A percentile compares a stretch with the other conserved stretches of the same genome.
phyloP scores from a whole-genome alignment of 495 filamentous ascomycete genomes.

The Baudoinia panamericana region DNA sequence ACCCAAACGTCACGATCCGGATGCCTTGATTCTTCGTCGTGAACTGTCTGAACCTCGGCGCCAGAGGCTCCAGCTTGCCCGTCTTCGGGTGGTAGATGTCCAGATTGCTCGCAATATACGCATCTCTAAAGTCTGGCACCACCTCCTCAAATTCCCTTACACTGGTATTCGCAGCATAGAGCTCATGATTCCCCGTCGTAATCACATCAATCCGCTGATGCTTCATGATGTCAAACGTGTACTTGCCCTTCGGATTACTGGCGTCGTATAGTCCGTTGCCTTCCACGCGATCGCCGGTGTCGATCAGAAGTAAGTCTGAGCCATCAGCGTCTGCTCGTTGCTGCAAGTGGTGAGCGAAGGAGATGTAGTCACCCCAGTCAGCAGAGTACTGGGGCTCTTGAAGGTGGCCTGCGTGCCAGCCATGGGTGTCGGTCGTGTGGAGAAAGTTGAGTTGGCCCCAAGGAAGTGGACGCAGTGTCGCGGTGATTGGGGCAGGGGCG shows the following conservation, averaged over 20 bases:
- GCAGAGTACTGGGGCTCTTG: conserved; percentile 85
- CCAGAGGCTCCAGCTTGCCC: conserved; percentile 58
- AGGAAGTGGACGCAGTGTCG: conserved; percentile 65
- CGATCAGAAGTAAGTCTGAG: conserved; percentile 73
- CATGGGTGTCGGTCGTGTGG: conserved; percentile 88
- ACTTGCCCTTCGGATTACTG: conserved; percentile 73
- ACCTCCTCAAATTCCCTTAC: conserved; percentile 62
- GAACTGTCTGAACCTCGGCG: conserved; percentile 73
- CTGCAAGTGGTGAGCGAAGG: conserved; percentile 72
- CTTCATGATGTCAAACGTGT: conserved; percentile 71
- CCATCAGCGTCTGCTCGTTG: conserved; percentile 62
- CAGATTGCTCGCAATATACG: conserved; percentile 80
- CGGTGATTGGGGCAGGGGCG: conserved; percentile 63
- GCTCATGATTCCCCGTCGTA: conserved; percentile 87
- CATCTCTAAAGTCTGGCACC: conserved; percentile 61
- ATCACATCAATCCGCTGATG: conserved; percentile 74
- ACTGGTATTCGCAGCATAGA: conserved; percentile 70
- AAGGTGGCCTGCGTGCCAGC: conserved; percentile 89
- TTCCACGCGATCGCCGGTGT: conserved; percentile 89
- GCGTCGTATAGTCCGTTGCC: conserved; percentile 95
- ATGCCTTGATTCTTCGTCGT: conserved; percentile 76
- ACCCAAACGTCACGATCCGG: conserved; percentile 77
- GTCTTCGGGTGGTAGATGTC: conserved; percentile 68
- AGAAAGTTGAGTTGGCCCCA: conserved; percentile 94
- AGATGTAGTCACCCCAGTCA: conserved; percentile 97